Evolutionary conservation across 805 yeast genomes (phyloP), one percentile per base, ranked within the genome.

Genomic region (Candida silvicultrix): DNA sequence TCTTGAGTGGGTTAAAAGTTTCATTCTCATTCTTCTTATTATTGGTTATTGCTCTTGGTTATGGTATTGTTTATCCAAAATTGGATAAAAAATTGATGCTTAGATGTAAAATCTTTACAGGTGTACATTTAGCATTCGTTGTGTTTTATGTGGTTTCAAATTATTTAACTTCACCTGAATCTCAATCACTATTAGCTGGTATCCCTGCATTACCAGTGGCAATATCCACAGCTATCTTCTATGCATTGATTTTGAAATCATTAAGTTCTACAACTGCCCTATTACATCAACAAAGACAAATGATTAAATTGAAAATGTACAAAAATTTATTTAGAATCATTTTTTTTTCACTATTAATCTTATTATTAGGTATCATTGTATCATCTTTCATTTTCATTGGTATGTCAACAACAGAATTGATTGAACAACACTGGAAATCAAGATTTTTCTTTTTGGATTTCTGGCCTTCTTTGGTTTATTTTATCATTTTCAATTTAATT

Each of bases 391-490:
- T 87, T 37, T 76, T 81, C 55, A 70, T 89, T 53, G 83, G 87
- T 39, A 84, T 85, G 77, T 78, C 89, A 22, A 71, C 85, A 6
- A 75, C 84, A 14, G 86, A 88, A 49, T 76, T 87, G 62, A 76
- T 92, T 48, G 96, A 90, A 59, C 80, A 80, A 54, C 84, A 87
- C 62, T 94, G 99, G 99, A 87, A 90, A 67, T 78, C 88, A 40
- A 80, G 95, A 59, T 90, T 88, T 71, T 89, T 94, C 58, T 67
- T 89, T 45, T 75, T 84, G 40, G 97, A 92, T 56, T 95, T 95
- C 70, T 90, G 98, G 97, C 96, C 97, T 36, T 83, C 95, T 42
- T 75, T 89, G 42, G 83, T 89, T 14, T 94, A 89, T 68, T 88
- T 86, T 60, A 67, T 83, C 41, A 90, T 90, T 35, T 90, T 94